phyloP scores from a whole-genome alignment of 2,329 filamentous ascomycete genomes.

The Aspergillus tubingensis region DNA sequence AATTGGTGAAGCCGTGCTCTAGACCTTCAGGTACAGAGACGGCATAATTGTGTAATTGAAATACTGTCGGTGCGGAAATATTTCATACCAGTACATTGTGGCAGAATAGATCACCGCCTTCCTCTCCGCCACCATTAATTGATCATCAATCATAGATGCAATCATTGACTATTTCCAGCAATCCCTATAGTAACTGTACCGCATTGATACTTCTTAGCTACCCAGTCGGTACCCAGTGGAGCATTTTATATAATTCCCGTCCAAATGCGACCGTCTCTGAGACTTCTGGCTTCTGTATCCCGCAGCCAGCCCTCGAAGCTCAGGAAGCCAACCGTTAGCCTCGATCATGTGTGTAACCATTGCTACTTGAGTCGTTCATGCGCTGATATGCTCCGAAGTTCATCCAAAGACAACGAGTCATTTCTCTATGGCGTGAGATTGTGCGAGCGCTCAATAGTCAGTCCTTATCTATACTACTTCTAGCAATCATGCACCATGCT shows the following conservation, averaged over 20 bases:
- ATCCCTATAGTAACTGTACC: neutral
- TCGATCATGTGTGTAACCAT: conserved; percentile 40
- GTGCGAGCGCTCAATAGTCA: conserved; percentile 43
- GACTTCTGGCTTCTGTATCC: conserved; percentile 33
- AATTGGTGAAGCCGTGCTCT: neutral
- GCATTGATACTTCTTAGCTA: neutral
- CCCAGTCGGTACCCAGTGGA: neutral
- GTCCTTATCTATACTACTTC: conserved; percentile 1
- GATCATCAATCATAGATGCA: neutral
- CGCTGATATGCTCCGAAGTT: conserved; percentile 33
- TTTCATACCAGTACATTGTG: conserved; percentile 5
- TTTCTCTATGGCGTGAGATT: conserved; percentile 48
- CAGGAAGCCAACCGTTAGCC: conserved; percentile 38
- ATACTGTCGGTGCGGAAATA: neutral
- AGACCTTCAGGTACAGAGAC: neutral
- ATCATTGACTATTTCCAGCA: neutral
- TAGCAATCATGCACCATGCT: neutral
- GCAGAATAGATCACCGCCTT: conserved; percentile 14
- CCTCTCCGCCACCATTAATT: conserved; percentile 2
- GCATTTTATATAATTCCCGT: conserved; percentile 2
- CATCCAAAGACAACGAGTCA: conserved; percentile 45
- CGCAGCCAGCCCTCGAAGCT: conserved; percentile 34
- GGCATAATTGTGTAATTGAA: neutral
- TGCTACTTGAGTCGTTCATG: neutral
- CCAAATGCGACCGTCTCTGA: conserved; percentile 33